Percentiles rank a stretch among this genome's conserved stretches.
Conservation (phyloP, 2,329 filamentous ascomycete genomes). For the Monilinia polystroma region DNA sequence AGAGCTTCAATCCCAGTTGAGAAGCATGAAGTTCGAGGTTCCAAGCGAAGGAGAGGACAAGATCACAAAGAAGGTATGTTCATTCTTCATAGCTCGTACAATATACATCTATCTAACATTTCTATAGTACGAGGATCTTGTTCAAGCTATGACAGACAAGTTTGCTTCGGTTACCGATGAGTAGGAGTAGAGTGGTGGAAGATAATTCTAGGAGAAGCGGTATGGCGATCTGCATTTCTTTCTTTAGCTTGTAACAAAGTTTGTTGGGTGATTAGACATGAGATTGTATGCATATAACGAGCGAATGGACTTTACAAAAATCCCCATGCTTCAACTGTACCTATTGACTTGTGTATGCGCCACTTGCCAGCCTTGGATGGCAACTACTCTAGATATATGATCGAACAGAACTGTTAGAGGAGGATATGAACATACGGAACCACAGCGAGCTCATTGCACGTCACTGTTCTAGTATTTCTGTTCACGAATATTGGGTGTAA, state of each 20-base stretch:
- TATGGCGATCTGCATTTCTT: slow-evolving; percentile 29
- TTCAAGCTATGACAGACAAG: slow-evolving; percentile 93
- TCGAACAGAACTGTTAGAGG: not conserved
- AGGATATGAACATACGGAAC: not conserved
- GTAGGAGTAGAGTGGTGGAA: slow-evolving; percentile 49
- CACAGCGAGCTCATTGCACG: not conserved
- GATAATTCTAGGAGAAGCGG: slow-evolving; percentile 20
- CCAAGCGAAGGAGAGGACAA: slow-evolving; percentile 79
- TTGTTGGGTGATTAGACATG: slow-evolving; percentile 30
- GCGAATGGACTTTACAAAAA: slow-evolving; percentile 14
- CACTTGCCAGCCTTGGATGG: not conserved
- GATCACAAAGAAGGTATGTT: slow-evolving; percentile 76
- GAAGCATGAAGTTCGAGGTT: slow-evolving; percentile 96
- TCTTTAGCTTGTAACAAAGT: slow-evolving; percentile 28
- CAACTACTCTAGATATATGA: not conserved
- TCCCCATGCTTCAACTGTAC: not conserved
- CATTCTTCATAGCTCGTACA: slow-evolving; percentile 12
- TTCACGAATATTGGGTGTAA: not conserved
- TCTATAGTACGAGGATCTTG: slow-evolving; percentile 80
- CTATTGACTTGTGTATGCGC: not conserved
- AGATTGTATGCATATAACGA: slow-evolving; percentile 36
- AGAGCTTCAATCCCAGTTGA: slow-evolving; percentile 80
- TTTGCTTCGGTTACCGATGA: slow-evolving; percentile 96
- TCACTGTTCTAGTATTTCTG: not conserved
- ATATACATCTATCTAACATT: slow-evolving; percentile 25